Evolutionary conservation across 148 eudicot species (phyloP), one percentile per base, ranked within the genome.

Genomic region (Tetragonia tetragonoides): DNA sequence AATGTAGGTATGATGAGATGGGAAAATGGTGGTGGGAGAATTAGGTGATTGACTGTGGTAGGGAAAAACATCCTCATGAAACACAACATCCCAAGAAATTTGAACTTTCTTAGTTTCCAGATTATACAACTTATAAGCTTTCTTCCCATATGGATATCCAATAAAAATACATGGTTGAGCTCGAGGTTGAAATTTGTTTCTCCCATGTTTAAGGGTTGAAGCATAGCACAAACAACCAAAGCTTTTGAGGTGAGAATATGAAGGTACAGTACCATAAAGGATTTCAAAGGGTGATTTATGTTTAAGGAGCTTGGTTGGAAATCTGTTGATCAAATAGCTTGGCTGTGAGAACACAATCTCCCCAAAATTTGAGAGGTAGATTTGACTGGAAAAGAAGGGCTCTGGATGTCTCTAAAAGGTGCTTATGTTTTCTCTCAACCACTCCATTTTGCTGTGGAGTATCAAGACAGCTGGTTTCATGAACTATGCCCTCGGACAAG

Each of bases 191-290:
- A 66, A 66, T 1, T 66, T 14, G 0, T 15, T 3, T 20, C n/a
- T n/a, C n/a, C n/a, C n/a, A n/a, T n/a, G n/a, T n/a, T n/a, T n/a
- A n/a, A n/a, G n/a, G n/a, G n/a, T 70, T 2, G 56, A 70, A 1
- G 37, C 21, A 46, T 6, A 70, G n/a, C 73, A 70, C 10, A 70
- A 11, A 46, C 73, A 70, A 70, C 73, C 73, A 47, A 70, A 70
- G 11, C 0, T 20, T 20, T 14, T 18, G 20, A 70, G 56, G 18
- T 42, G 14, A n/a, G 56, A 16, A 24, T 70, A 42, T 44, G 28
- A 4, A 3, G 11, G 12, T 62, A 14, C 1, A 7, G 37, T 23
- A 3, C 7, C 7, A 23, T 4, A 21, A 28, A 28, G 38, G 3
- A 23, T 23, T 7, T 8, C 3, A 21, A 21, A 11, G 37, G 2